Evolutionary conservation across 257 asterid species (phyloP).

Genomic region (Nicotiana tomentosiformis): DNA sequence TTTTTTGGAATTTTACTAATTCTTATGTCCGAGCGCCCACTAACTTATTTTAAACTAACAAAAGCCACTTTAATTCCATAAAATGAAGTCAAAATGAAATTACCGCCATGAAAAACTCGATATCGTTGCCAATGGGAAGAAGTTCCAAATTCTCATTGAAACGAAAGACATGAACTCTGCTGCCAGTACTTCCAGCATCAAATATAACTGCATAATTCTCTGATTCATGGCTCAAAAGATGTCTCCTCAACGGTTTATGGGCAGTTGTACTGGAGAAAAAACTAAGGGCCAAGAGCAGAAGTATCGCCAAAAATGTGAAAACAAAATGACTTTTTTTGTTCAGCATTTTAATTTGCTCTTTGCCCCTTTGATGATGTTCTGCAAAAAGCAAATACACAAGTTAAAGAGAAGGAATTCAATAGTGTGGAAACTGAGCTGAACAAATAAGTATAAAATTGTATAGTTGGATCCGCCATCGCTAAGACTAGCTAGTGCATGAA

Average conservation of each 20-base stretch:
- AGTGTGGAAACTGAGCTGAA: too few species aligned
- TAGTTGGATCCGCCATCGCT: too few species aligned
- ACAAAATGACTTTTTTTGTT: constrained; percentile 10
- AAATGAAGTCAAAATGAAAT: too few species aligned
- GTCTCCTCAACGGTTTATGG: constrained; percentile 21
- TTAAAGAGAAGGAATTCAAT: not conserved
- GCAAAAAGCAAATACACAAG: not conserved
- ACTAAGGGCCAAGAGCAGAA: constrained; percentile 43
- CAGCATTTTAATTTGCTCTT: not conserved
- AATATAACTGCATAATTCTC: constrained; percentile 67
- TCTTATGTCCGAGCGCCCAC: too few species aligned
- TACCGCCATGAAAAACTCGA: constrained; percentile 55
- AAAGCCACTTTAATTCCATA: too few species aligned
- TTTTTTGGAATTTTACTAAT: too few species aligned
- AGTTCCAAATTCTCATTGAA: constrained; percentile 56
- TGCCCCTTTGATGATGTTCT: not conserved
- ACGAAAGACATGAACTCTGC: constrained; percentile 80
- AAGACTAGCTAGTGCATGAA: not conserved
- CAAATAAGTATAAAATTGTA: too few species aligned
- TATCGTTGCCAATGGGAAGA: constrained; percentile 56
- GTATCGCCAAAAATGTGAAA: constrained; percentile 34
- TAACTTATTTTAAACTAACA: too few species aligned
- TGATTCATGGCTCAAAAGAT: constrained; percentile 30
- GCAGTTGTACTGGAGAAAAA: constrained; percentile 19
- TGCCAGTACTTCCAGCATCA: constrained; percentile 81